phyloP scores from a whole-genome alignment of 805 yeast genomes.

The Ascoidea tarda region DNA sequence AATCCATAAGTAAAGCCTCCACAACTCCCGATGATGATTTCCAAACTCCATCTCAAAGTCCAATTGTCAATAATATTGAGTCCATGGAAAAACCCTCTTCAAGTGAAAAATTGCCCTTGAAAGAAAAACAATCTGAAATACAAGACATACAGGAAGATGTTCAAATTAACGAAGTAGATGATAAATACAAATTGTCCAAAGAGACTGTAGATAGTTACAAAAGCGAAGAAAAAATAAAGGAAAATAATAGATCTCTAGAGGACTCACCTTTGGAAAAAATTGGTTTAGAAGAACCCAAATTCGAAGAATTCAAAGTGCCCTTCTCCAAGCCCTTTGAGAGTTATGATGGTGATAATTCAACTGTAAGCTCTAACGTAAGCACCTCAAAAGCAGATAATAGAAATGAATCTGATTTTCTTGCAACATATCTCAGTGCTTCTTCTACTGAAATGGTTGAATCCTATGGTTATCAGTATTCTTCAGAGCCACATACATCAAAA shows the following conservation, averaged over 20 bases:
- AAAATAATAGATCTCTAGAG: neutral
- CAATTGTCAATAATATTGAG: neutral
- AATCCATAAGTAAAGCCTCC: neutral
- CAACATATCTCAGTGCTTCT: neutral
- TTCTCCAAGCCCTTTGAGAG: neutral
- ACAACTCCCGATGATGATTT: neutral
- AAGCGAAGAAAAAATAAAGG: neutral
- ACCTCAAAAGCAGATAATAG: neutral
- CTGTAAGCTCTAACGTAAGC: neutral
- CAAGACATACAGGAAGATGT: neutral
- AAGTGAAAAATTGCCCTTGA: neutral
- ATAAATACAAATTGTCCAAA: neutral
- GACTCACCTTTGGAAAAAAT: neutral
- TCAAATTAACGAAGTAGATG: neutral
- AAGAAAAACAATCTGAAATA: neutral
- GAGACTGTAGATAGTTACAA: neutral
- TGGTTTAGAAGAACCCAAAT: neutral
- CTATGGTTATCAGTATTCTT: neutral
- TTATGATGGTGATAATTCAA: neutral
- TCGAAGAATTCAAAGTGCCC: neutral
- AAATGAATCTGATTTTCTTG: neutral
- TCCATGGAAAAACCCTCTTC: neutral
- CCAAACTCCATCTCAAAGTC: neutral
- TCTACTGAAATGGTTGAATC: neutral
- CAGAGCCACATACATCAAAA: too few relatives aligned